These are phyloP conservation scores for Pseudogymnoascus sp. DNA, from an alignment of 2,329 filamentous ascomycete genomes.

Conservation along the genomic window DNA sequence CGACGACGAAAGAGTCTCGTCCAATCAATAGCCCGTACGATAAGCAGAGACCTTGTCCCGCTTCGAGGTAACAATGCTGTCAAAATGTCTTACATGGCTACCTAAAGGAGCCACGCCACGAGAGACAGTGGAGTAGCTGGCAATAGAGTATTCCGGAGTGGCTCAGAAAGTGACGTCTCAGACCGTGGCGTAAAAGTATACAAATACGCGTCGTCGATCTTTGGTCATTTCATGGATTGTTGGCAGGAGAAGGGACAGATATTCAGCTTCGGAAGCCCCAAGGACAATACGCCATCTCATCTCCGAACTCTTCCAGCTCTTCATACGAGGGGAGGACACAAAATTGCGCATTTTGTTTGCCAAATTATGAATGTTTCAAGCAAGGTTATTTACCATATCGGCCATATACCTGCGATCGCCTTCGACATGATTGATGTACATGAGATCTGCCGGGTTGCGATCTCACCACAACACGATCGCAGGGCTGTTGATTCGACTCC, in stretches of 20 bases:
- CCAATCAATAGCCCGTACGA: not conserved
- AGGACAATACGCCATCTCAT: not conserved
- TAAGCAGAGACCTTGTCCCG: not conserved
- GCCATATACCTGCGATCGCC: not conserved
- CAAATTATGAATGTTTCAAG: slow-evolving; percentile 6
- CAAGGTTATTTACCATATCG: not conserved
- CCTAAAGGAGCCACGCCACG: slow-evolving; percentile 4
- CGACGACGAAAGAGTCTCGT: not conserved
- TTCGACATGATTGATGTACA: slow-evolving; percentile 3
- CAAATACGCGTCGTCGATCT: slow-evolving; percentile 3
- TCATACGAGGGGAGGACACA: not conserved
- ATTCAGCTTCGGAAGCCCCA: not conserved
- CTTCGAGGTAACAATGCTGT: not conserved
- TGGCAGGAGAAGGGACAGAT: not conserved
- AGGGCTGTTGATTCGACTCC: not conserved
- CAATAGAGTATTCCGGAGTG: slow-evolving; percentile 6
- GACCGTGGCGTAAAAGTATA: not conserved
- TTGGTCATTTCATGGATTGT: not conserved
- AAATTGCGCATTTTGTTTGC: not conserved
- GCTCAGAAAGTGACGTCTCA: slow-evolving; percentile 3
- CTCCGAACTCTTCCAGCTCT: not conserved
- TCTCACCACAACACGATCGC: not conserved
- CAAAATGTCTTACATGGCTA: slow-evolving; percentile 5
- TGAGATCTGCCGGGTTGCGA: slow-evolving; percentile 2
- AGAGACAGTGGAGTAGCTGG: slow-evolving; percentile 1